Evolutionary conservation across 192 early-diverging fungal species (phyloP).

Genomic region (Pilobolus umbonatus): DNA sequence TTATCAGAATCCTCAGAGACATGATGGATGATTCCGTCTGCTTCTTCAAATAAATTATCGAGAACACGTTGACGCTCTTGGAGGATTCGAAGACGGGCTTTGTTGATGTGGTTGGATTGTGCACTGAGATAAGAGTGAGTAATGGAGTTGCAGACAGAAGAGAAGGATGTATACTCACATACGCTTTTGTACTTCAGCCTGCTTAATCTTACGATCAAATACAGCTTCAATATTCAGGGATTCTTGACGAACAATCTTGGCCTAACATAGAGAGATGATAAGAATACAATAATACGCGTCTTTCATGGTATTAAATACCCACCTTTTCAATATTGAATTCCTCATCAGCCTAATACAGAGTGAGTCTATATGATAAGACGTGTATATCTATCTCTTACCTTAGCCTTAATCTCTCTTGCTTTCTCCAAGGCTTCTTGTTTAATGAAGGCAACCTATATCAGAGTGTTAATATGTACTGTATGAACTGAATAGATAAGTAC

Average conservation of each 20-base stretch:
- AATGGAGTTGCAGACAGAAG: background rate
- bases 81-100: constrained; percentile 85
- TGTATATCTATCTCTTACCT: constrained; percentile 45
- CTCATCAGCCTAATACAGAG: constrained; percentile 78
- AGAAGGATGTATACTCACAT: constrained; percentile 57
- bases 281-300: constrained; percentile 3
- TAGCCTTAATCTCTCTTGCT: constrained; percentile 96
- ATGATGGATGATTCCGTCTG: constrained; percentile 53
- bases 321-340: constrained; percentile 99
- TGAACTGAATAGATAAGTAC: constrained; percentile 39
- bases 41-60: constrained; percentile 74
- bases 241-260: constrained; percentile 97
- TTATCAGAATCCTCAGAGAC: constrained; percentile 53
- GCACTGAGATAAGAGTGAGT: constrained; percentile 65
- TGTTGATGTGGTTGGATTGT: constrained; percentile 95
- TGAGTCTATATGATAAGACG: background rate
- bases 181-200: constrained; percentile 91
- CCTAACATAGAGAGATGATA: constrained; percentile 38
- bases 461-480: too few species aligned
- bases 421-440: constrained; percentile 98
- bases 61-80: constrained; percentile 85
- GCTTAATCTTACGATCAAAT: constrained; percentile 97
- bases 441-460: constrained; percentile 86
- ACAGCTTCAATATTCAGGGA: constrained; percentile 93
- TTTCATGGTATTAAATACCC: background rate